Percentiles rank a stretch among this genome's conserved stretches.
Conservation (phyloP, 2,329 filamentous ascomycete species). For the Exserohilum turcica region DNA sequence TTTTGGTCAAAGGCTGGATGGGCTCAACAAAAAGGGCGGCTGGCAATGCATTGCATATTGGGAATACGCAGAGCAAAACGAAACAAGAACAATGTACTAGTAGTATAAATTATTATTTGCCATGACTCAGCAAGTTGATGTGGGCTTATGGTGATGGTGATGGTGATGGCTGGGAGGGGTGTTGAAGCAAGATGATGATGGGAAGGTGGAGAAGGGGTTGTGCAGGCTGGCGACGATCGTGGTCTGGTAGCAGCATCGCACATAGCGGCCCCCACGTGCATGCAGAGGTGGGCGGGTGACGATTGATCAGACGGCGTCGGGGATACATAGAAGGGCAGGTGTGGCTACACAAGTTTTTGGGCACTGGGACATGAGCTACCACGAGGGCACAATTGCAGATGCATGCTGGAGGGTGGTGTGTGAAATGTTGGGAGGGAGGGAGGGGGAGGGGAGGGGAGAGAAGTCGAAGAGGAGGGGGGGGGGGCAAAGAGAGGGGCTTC, state of each 20-base stretch:
- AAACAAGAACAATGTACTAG: constrained; percentile 1
- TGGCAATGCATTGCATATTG: background rate
- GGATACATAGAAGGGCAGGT: background rate
- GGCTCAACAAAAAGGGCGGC: no score
- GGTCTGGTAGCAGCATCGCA: constrained; percentile 3
- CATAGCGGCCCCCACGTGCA: background rate
- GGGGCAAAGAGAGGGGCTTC: no score
- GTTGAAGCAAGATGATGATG: constrained; percentile 1
- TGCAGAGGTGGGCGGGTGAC: constrained; percentile 9
- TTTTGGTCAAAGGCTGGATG: background rate
- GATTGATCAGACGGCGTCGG: background rate
- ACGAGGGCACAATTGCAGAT: background rate
- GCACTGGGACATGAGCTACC: background rate
- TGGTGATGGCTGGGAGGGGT: no score
- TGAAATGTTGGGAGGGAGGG: background rate
- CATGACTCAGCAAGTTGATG: background rate
- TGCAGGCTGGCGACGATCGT: background rate
- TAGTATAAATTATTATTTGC: no score
- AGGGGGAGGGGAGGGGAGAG: background rate
- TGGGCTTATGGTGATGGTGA: background rate
- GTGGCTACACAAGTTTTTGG: constrained; percentile 1
- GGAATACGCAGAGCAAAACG: background rate
- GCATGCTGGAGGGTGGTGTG: background rate
- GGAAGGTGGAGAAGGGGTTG: background rate
- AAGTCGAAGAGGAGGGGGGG: background rate